Evolutionary conservation across 2,329 filamentous ascomycete genomes (phyloP).

Genomic region (Colletotrichum sp.): DNA sequence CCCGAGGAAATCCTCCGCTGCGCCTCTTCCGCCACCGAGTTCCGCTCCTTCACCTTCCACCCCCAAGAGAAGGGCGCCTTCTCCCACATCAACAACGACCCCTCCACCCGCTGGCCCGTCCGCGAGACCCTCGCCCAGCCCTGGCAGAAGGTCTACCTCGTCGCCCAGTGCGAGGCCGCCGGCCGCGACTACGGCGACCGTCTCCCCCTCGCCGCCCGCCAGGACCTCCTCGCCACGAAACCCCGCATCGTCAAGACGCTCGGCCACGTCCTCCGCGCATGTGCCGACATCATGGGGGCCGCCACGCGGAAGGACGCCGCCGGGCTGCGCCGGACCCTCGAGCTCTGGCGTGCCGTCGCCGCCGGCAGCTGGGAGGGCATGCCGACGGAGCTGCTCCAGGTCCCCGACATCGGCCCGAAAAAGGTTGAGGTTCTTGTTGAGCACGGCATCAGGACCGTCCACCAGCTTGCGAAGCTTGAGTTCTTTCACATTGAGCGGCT

Average conservation of each 20-base stretch:
- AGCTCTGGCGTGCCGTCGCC: slow-evolving; percentile 77
- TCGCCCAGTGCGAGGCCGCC: slow-evolving; percentile 73
- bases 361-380: slow-evolving; percentile 76
- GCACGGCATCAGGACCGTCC: slow-evolving; percentile 74
- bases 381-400: slow-evolving; percentile 80
- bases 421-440: slow-evolving; percentile 76
- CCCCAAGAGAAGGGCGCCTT: slow-evolving; percentile 40
- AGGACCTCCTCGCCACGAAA: slow-evolving; percentile 36
- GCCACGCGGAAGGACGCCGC: slow-evolving; percentile 60
- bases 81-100: slow-evolving; percentile 41
- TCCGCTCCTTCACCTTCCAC: slow-evolving; percentile 40
- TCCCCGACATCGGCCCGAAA: slow-evolving; percentile 78
- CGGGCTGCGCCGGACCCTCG: slow-evolving; percentile 72
- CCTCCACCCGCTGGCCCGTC: slow-evolving; percentile 42
- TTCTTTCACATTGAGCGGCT: slow-evolving; percentile 77
- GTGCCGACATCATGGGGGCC: slow-evolving; percentile 41
- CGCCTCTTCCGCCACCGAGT: slow-evolving; percentile 42
- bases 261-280: slow-evolving; percentile 39
- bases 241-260: slow-evolving; percentile 36
- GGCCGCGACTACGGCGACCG: slow-evolving; percentile 58
- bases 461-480: slow-evolving; percentile 71
- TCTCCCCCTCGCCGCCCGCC: slow-evolving; percentile 34
- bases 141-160: slow-evolving; percentile 77
- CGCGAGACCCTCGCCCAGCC: slow-evolving; percentile 55
- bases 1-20: slow-evolving; percentile 37